Percentiles rank a stretch among this genome's conserved stretches.
Conservation (phyloP, 2,329 filamentous ascomycete species). For the Xylaria polymorpha region DNA sequence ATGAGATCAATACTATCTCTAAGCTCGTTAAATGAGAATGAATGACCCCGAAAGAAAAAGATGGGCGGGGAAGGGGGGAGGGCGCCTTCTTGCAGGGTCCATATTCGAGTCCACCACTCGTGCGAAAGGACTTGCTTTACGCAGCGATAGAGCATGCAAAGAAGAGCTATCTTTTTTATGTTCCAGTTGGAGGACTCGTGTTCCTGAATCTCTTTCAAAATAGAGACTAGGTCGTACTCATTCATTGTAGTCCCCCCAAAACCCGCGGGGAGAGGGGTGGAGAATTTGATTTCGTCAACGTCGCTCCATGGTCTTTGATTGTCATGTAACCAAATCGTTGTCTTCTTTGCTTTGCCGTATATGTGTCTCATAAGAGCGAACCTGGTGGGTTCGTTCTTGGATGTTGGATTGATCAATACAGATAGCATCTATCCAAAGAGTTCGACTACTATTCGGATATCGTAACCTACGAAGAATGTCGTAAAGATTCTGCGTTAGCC, state of each 20-base stretch:
- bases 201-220: not conserved
- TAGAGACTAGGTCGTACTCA: not conserved
- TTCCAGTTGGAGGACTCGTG: too few relatives aligned
- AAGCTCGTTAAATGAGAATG: too few relatives aligned
- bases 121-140: too few relatives aligned
- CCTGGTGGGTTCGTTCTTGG: conserved; percentile 21
- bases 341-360: conserved; percentile 14
- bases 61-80: too few relatives aligned
- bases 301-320: too few relatives aligned
- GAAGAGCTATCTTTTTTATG: too few relatives aligned
- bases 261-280: not conserved
- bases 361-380: conserved; percentile 31
- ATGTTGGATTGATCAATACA: conserved; percentile 33
- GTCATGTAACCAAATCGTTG: conserved; percentile 22
- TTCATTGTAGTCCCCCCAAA: not conserved
- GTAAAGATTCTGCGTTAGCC: not conserved
- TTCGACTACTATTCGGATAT: not conserved
- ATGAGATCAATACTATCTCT: too few relatives aligned
- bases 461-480: not conserved
- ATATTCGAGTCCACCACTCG: too few relatives aligned
- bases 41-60: too few relatives aligned
- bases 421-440: conserved; percentile 35
- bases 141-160: too few relatives aligned
- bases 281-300: not conserved
- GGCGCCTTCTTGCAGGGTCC: too few relatives aligned